Conservation (phyloP, 345 rosid species). For the Aquilaria sinensis region DNA sequence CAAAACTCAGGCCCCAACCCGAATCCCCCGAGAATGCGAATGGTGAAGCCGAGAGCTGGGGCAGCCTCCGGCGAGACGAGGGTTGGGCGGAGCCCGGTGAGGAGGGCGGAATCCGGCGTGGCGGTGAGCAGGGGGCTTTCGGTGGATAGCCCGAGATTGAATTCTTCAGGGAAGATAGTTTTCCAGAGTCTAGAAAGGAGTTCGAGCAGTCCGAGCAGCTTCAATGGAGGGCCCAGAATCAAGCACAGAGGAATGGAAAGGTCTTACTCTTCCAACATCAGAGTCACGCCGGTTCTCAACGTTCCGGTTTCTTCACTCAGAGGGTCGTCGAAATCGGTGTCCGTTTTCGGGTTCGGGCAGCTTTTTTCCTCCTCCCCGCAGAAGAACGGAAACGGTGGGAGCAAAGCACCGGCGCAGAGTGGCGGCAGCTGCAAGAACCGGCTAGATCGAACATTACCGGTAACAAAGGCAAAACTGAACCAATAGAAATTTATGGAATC, state of each 20-base stretch:
- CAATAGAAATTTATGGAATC: no score
- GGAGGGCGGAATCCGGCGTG: conserved; percentile 29
- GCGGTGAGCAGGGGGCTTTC: conserved; percentile 56
- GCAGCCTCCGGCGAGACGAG: conserved; percentile 17
- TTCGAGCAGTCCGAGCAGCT: conserved; percentile 93
- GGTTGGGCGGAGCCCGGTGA: conserved; percentile 57
- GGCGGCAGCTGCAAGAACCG: conserved; percentile 22
- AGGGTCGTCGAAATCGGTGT: conserved; percentile 49
- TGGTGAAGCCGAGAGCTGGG: conserved; percentile 44
- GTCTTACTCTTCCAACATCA: conserved; percentile 79
- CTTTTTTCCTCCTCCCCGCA: conserved; percentile 47
- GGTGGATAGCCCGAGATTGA: conserved; percentile 87
- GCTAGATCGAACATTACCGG: conserved; percentile 27
- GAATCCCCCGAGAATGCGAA: conserved; percentile 58
- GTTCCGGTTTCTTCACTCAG: conserved; percentile 63
- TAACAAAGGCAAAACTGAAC: no score
- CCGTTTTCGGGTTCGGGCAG: conserved; percentile 49
- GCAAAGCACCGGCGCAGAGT: conserved; percentile 21
- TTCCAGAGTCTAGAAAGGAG: conserved; percentile 92
- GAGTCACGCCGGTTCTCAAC: conserved; percentile 63
- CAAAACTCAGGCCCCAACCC: conserved; percentile 3
- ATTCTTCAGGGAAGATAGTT: conserved; percentile 89
- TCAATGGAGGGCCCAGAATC: conserved; percentile 77
- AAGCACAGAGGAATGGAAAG: conserved; percentile 87
- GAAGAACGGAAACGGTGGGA: conserved; percentile 24